These are phyloP conservation scores for Mrakia blollopis DNA, from an alignment of 768 basidiomycete species.

Conservation along the genomic window DNA sequence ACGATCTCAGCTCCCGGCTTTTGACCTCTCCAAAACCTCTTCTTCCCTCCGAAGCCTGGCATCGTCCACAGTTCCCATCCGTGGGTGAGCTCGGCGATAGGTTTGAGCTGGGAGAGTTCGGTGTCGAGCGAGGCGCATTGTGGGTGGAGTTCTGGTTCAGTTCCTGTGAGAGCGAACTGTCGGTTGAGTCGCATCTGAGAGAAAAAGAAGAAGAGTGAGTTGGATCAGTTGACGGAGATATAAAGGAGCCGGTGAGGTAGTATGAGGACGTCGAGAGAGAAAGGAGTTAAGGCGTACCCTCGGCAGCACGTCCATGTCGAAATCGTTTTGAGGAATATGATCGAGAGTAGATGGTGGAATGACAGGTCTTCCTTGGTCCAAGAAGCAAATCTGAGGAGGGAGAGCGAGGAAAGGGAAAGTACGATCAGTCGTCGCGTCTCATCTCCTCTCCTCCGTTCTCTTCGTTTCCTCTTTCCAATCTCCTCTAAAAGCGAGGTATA, in stretches of 20 bases:
- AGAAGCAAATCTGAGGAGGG: conserved; percentile 1
- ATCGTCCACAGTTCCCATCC: conserved; percentile 13
- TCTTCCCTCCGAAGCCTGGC: conserved; percentile 1
- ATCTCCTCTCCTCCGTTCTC: background rate
- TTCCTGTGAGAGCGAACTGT: background rate
- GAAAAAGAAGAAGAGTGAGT: no score
- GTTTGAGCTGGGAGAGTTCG: background rate
- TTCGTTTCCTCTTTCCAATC: no score
- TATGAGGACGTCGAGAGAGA: background rate
- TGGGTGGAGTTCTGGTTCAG: background rate
- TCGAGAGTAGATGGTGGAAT: background rate
- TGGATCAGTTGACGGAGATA: no score
- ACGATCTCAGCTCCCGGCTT: conserved; percentile 6
- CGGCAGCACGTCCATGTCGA: conserved; percentile 1
- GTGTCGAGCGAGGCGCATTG: conserved; percentile 9
- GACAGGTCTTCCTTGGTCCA: background rate
- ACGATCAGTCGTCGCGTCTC: background rate
- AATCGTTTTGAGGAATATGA: background rate
- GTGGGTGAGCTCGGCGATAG: conserved; percentile 1
- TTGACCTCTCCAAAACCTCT: conserved; percentile 19
- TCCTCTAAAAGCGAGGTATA: no score
- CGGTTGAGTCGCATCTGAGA: conserved; percentile 14
- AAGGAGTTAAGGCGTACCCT: background rate
- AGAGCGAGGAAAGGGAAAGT: background rate
- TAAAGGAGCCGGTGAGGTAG: background rate